Evolutionary conservation across 2,329 filamentous ascomycete species (phyloP), one percentile per base, ranked within the genome.

Genomic region (Aspergillus awamori): DNA sequence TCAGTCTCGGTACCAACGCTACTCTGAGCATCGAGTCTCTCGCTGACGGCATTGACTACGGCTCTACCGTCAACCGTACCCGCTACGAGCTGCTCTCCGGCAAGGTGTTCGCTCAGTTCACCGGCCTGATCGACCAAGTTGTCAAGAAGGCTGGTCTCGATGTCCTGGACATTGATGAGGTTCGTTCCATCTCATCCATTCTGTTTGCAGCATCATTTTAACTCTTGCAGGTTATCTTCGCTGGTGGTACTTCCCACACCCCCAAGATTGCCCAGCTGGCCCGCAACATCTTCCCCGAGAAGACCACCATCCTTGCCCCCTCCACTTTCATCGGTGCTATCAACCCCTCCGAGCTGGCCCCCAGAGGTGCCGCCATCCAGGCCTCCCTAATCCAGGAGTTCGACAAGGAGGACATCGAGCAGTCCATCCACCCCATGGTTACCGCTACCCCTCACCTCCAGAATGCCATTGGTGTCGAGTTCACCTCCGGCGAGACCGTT

Each of bases 311-410:
- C 70, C 85, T 94, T 65, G 91, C 95, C 1, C 95, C 94, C 48
- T 89, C 93, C 60, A 97, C 93, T 58, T 87, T 83, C 67, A 71
- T 89, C 41, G 84, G 83, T 26, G 90, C 94, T 65, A 88, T 98
- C 81, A 98, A 98, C 86, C 95, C 95, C 65, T 95, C 92, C 3
- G 94, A 98, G 81, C 85, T 97, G 59, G 84, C 89, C 71, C 90
- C 91, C 65, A 89, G 95, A 66, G 95, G 95, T 74, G 95, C 95
- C 63, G 94, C 95, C 33, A 92, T 99, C 70, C 95, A 99, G 81
- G 95, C 95, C 39, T 96, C 89, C 63, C 83, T 99, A 65, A 92
- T 99, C 77, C 89, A 93, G 78, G 94, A 97, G 78, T 99, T 96
- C 79, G 95, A 99, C 71, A 85, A 87, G 69, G 89, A 92, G 67